Evolutionary conservation across 352 stramenopile species (phyloP), one percentile per base, ranked within the genome.

Genomic region (Globisporangium yorkense): DNA sequence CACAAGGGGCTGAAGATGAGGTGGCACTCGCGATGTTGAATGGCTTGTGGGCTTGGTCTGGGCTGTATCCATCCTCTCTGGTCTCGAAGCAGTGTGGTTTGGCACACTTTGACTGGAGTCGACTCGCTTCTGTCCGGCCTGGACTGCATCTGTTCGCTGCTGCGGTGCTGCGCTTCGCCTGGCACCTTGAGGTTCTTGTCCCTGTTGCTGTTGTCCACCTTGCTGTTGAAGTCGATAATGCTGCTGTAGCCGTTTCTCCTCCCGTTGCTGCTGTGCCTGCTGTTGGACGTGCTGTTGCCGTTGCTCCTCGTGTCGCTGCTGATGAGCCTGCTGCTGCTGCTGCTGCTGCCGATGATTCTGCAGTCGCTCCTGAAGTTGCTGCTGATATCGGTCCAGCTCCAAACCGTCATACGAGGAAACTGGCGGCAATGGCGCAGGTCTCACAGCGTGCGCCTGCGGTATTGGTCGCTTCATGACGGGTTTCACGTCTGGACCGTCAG

Each of bases 221-320:
- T 43, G 37, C 12, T 43, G 37, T 12, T 43, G 37, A 5, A 18
- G 3, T 2, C 18, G 37, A 18, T 18, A 12, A 2, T 16, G 44
- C 20, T 49, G 44, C n/a, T 49, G 51, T 50, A 68, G 60, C 16
- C 61, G 3, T 9, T 55, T 31, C 24, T 37, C 20, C 46, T 51
- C 21, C 20, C 45, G 16, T 49, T 15, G 50, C 20, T 16, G 16
- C 31, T 18, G 50, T 16, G 6, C 10, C 8, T 57, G 37, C 6
- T 61, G 55, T 33, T n/a, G 24, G 24, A 27, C 24, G 24, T 27
- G 1, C 13, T 47, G 29, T 3, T 49, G 46, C 27, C 47, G 56
- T 5, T 43, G 21, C 20, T 49, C 29, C 45, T 65, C 54, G 20
- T 63, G 29, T 31, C 66, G 63, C 20, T 35, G 35, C n/a, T 61